A percentile compares a stretch with the other conserved stretches of the same genome.
phyloP scores from a whole-genome alignment of 2,329 filamentous ascomycete genomes.

The Pseudogymnoascus sp. region DNA sequence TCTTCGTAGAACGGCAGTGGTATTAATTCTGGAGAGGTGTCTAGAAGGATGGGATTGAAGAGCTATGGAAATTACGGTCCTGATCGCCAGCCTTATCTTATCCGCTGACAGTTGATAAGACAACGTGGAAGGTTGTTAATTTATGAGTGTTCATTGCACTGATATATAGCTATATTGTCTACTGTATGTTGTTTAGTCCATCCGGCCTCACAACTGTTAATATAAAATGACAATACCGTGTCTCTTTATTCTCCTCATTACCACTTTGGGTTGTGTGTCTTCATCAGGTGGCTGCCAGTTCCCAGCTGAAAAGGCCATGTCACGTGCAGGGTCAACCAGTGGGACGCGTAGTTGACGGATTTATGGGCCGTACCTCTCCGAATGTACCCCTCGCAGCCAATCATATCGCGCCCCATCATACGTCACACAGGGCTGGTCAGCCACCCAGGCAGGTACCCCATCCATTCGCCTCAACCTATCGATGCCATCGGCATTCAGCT shows the following conservation, averaged over 20 bases:
- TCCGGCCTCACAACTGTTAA: neutral
- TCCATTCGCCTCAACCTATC: constrained; percentile 9
- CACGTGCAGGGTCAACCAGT: neutral
- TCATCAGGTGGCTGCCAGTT: neutral
- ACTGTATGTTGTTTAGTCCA: neutral
- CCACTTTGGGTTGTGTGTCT: neutral
- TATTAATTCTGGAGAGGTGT: neutral
- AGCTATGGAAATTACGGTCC: neutral
- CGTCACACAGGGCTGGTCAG: constrained; percentile 1
- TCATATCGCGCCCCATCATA: neutral
- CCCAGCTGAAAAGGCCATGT: neutral
- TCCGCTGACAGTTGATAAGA: neutral
- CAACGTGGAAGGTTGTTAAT: neutral
- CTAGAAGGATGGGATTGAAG: neutral
- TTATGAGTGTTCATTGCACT: neutral
- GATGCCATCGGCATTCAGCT: neutral
- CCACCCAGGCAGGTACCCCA: constrained; percentile 10
- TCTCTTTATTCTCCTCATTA: neutral
- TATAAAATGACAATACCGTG: neutral
- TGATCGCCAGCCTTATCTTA: neutral
- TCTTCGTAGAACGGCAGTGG: neutral
- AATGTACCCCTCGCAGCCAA: neutral
- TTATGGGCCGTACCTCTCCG: neutral
- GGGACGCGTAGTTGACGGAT: neutral
- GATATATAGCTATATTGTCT: neutral